phyloP scores from a whole-genome alignment of 371 early-diverging fungal species.

The Lichtheimia hyalospora region DNA sequence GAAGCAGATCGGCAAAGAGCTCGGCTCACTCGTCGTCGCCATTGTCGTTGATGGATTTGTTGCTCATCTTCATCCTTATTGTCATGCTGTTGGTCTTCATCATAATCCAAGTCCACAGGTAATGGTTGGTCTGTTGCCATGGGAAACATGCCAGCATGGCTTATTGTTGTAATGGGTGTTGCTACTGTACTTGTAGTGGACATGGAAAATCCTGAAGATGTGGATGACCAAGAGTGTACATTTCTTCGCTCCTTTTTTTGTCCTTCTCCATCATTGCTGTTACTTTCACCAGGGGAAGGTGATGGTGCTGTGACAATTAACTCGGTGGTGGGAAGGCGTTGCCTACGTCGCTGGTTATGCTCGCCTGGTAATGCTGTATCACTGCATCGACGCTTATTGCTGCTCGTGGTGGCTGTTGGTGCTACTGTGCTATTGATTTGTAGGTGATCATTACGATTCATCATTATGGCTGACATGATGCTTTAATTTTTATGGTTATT shows the following conservation, averaged over 20 bases:
- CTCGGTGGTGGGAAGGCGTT: background rate
- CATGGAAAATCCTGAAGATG: slow-evolving; percentile 14
- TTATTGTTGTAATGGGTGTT: slow-evolving; percentile 5
- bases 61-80: slow-evolving; percentile 4
- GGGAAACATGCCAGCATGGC: background rate
- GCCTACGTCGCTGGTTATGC: slow-evolving; percentile 12
- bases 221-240: slow-evolving; percentile 15
- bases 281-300: background rate
- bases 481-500: too few relatives aligned
- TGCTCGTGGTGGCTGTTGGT: slow-evolving; percentile 3
- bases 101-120: slow-evolving; percentile 7
- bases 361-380: slow-evolving; percentile 14
- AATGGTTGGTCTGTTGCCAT: background rate
- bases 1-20: slow-evolving; percentile 61
- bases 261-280: background rate
- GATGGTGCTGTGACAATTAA: background rate
- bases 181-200: slow-evolving; percentile 6
- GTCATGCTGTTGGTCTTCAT: background rate
- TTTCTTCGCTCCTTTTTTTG: slow-evolving; percentile 9
- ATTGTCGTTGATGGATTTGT: slow-evolving; percentile 18
- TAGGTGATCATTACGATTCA: too few relatives aligned
- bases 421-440: background rate
- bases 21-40: slow-evolving; percentile 22
- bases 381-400: slow-evolving; percentile 15
- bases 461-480: too few relatives aligned